Evolutionary conservation across 306 rosid genomes (phyloP).

Genomic region (Medicago ruthenica): DNA sequence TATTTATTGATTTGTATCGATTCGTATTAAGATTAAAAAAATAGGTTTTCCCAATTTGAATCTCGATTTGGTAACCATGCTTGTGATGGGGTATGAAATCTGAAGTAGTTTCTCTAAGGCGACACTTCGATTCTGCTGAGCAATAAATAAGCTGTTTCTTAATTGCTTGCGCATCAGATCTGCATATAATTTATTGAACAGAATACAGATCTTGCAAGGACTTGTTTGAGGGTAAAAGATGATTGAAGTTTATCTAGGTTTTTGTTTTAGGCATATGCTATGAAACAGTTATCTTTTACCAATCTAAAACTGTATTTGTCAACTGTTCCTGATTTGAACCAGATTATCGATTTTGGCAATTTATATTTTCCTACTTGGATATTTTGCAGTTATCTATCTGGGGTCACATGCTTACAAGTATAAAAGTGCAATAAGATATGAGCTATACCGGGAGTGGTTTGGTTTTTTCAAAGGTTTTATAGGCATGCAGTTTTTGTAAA

Average conservation of each 20-base stretch:
- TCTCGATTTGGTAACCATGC: not conserved
- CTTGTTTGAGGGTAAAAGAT: not conserved
- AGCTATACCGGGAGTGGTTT: not conserved
- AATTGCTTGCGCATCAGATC: slow-evolving; percentile 4
- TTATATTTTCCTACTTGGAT: not conserved
- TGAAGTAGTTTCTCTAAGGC: slow-evolving; percentile 26
- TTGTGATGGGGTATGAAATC: not conserved
- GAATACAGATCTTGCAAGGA: slow-evolving; percentile 17
- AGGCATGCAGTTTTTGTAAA: slow-evolving; percentile 10
- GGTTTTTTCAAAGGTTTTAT: slow-evolving; percentile 12
- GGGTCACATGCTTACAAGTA: not conserved
- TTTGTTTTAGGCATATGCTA: slow-evolving; percentile 6
- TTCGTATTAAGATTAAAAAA: not conserved
- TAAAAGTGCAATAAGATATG: slow-evolving; percentile 5
- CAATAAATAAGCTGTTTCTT: slow-evolving; percentile 1
- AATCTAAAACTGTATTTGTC: slow-evolving; percentile 1
- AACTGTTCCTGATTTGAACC: slow-evolving; percentile 13
- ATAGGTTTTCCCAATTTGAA: not conserved
- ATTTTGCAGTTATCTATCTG: not conserved
- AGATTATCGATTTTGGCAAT: not conserved
- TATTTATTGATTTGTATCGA: not conserved
- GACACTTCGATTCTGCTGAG: slow-evolving; percentile 4
- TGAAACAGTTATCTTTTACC: not conserved
- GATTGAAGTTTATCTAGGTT: slow-evolving; percentile 3
- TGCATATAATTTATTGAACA: slow-evolving; percentile 26